Evolutionary conservation across 176 grass and related monocot genomes (phyloP), one percentile per base, ranked within the genome.

Genomic region (Panicum miliaceum): DNA sequence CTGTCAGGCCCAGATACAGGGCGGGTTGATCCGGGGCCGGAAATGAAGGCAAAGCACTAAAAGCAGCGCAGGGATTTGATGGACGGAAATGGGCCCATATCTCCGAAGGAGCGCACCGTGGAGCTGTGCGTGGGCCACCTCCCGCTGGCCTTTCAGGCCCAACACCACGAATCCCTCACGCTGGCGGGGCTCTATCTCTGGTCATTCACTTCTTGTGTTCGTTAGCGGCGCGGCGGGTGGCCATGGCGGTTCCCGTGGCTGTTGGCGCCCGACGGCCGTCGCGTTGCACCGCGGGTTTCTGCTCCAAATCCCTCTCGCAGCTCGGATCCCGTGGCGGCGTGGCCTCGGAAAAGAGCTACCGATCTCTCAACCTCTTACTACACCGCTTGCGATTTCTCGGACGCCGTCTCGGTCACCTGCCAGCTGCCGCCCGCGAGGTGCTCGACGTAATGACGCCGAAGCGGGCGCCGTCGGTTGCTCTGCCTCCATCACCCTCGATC

Each of bases 401-500:
- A 48, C 10, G 59, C 42, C 6, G 20, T 35, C 9, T 14, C 20
- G 12, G 6, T 36, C 76, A 12, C 27, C 53, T 35, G 37, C 42
- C 41, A 0, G 8, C 29, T 32, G 29, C 8, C 35, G 48, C 75
- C 68, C 38, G 16, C 22, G 7, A 57, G 60, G 76, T 68, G 75
- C 64, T 89, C 81, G 68, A 75, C 81, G 9, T 59, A 68, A 73
- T 53, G 86, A 1, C 74, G 18, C 64, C 5, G 9, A 70, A 71
- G 68, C 7, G 71, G 1, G 53, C 40, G 10, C 29, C 14, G 25
- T 29, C 15, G 22, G 48, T 19, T 29, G 14, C 8, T 5, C 20
- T 7, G 46, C 25, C 56, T 18, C 50, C 25, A 19, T 32, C 36
- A 22, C 15, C 34, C 6, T 11, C 16, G 7, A 41, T 64, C 20